These are phyloP conservation scores for Auriscalpium vulgare DNA, from an alignment of 768 basidiomycete species.

Conservation along the genomic window DNA sequence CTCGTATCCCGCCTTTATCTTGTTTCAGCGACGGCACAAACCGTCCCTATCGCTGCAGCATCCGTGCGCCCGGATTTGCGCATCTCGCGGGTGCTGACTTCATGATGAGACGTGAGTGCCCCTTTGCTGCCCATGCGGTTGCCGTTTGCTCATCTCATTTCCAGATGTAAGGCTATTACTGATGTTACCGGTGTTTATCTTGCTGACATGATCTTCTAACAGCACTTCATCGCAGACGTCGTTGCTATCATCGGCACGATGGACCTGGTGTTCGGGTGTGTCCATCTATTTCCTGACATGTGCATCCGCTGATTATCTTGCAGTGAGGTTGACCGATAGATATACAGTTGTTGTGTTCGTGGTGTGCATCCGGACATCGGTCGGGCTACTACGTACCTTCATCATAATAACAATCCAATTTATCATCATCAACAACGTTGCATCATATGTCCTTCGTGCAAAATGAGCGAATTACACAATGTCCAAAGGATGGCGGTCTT, in stretches of 20 bases:
- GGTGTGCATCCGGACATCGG: not conserved
- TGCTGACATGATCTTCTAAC: constrained; percentile 16
- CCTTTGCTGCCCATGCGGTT: constrained; percentile 8
- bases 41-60: constrained; percentile 94
- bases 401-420: not conserved
- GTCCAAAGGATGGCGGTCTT: constrained; percentile 68
- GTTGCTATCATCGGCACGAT: constrained; percentile 98
- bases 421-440: not conserved
- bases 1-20: not conserved
- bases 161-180: constrained; percentile 29
- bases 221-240: constrained; percentile 90
- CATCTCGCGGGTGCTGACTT: constrained; percentile 95
- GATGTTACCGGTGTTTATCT: not conserved
- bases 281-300: constrained; percentile 16
- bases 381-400: too few relatives aligned
- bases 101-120: constrained; percentile 84
- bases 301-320: constrained; percentile 4
- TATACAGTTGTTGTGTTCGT: not conserved
- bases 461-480: constrained; percentile 35
- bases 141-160: constrained; percentile 6
- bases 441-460: not conserved
- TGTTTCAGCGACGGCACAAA: constrained; percentile 80
- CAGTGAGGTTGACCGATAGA: constrained; percentile 40
- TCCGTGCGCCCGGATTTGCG: constrained; percentile 93
- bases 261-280: constrained; percentile 95